A percentile compares a stretch with the other conserved stretches of the same genome.
These are phyloP conservation scores for Euphorbia schlechtendalii DNA, from an alignment of 441 rosid species.

Conservation along the genomic window DNA sequence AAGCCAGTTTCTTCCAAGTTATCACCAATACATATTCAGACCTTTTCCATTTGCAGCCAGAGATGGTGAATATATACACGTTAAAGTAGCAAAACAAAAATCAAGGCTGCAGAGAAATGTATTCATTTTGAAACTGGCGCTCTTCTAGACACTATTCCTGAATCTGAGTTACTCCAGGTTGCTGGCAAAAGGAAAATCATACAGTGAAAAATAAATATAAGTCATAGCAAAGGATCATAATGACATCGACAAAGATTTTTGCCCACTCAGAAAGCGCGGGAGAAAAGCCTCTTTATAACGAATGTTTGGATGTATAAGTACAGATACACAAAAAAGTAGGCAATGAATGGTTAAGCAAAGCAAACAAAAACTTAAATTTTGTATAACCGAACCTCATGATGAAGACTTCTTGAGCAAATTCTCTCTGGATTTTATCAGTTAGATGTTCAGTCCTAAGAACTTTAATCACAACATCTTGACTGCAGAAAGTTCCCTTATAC, in stretches of 20 bases:
- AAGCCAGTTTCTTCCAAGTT: not conserved
- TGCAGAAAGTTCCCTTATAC: conserved; percentile 50
- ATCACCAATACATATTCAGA: not conserved
- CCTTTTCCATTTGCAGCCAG: conserved; percentile 1
- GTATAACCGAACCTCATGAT: conserved; percentile 55
- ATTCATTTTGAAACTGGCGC: not conserved
- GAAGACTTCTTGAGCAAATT: conserved; percentile 63
- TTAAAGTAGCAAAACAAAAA: not conserved
- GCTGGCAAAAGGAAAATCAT: not conserved
- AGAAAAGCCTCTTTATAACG: not conserved
- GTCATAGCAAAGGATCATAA: not conserved
- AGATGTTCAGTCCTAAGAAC: conserved; percentile 43
- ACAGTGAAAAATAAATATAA: not conserved
- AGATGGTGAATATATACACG: not conserved
- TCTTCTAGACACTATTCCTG: not conserved
- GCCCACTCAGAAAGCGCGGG: not conserved
- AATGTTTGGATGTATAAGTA: not conserved
- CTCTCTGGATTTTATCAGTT: conserved; percentile 36
- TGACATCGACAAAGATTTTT: not conserved
- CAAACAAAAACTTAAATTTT: not conserved
- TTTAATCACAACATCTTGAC: conserved; percentile 69
- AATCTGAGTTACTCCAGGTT: too few relatives aligned
- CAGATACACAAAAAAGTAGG: conserved; percentile 4
- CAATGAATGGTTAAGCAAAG: not conserved
- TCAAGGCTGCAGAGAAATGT: not conserved